Percentiles rank a stretch among this genome's conserved stretches.
These are phyloP conservation scores for Chionographis japonica DNA, from an alignment of 106 monocot genomes.

Conservation along the genomic window DNA sequence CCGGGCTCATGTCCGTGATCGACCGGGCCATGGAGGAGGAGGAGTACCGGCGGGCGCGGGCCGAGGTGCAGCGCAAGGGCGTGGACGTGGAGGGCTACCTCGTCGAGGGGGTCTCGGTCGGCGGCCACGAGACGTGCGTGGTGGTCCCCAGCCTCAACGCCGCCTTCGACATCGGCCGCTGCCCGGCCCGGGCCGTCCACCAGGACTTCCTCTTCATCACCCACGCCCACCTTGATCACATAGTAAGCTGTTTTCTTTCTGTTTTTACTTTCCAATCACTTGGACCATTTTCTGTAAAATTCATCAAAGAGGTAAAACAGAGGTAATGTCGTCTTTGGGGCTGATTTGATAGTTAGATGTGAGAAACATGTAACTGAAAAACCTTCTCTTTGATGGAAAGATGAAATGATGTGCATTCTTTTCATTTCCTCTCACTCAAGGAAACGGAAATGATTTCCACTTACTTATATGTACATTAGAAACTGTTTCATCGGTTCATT, in stretches of 20 bases:
- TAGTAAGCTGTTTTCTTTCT: constrained; percentile 38
- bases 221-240: constrained; percentile 93
- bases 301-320: too few species aligned
- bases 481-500: too few species aligned
- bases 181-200: constrained; percentile 63
- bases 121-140: constrained; percentile 91
- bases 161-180: constrained; percentile 88
- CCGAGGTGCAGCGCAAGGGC: constrained; percentile 76
- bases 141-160: constrained; percentile 66
- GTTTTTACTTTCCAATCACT: not conserved
- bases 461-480: too few species aligned
- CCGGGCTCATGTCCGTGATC: constrained; percentile 55
- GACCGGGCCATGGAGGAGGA: constrained; percentile 79
- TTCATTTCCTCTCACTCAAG: too few species aligned
- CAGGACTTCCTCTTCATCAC: constrained; percentile 94
- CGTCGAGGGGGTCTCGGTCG: constrained; percentile 78
- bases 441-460: too few species aligned
- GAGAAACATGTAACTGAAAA: too few species aligned
- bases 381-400: too few species aligned
- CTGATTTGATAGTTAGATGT: too few species aligned
- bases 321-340: too few species aligned
- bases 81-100: constrained; percentile 82
- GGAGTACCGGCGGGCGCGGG: constrained; percentile 77
- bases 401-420: too few species aligned
- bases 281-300: too few species aligned